Conservation (phyloP, 441 rosid genomes). For the Dalechampia spathulata region DNA sequence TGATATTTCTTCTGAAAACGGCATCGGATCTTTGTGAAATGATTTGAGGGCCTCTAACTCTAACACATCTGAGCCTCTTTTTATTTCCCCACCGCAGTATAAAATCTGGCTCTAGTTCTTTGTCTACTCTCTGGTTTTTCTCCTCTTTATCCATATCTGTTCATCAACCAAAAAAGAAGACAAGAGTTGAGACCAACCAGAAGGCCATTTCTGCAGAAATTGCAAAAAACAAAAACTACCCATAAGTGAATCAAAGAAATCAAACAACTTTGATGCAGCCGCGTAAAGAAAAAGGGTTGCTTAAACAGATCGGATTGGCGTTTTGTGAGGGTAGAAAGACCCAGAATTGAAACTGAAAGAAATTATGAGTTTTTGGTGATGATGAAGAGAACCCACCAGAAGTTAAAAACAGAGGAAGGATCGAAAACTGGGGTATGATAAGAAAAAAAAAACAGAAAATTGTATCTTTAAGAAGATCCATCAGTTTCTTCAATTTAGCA, state of each 20-base stretch:
- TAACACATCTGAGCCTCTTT: conserved; percentile 68
- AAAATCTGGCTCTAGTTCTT: conserved; percentile 49
- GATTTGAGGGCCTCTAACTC: conserved; percentile 52
- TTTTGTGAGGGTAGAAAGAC: too few relatives aligned
- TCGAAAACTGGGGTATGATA: too few relatives aligned
- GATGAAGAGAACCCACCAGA: not conserved
- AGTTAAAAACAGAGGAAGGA: not conserved
- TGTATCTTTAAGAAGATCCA: not conserved
- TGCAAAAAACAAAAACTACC: too few relatives aligned
- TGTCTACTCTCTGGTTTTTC: conserved; percentile 34
- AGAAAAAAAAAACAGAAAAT: not conserved
- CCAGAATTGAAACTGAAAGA: conserved; percentile 2
- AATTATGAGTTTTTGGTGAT: not conserved
- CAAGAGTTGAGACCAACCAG: conserved; percentile 1
- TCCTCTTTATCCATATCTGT: conserved; percentile 46
- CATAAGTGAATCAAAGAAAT: too few relatives aligned
- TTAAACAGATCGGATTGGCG: too few relatives aligned
- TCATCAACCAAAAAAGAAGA: not conserved
- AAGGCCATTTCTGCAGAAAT: conserved; percentile 5
- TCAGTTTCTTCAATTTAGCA: not conserved
- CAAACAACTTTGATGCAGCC: too few relatives aligned
- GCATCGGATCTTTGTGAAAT: conserved; percentile 45
- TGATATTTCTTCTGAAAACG: conserved; percentile 32
- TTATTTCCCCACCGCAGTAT: conserved; percentile 67
- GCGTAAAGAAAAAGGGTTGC: too few relatives aligned